phyloP scores from a whole-genome alignment of 2,329 filamentous ascomycete genomes.

The Ascochyta koolunga region DNA sequence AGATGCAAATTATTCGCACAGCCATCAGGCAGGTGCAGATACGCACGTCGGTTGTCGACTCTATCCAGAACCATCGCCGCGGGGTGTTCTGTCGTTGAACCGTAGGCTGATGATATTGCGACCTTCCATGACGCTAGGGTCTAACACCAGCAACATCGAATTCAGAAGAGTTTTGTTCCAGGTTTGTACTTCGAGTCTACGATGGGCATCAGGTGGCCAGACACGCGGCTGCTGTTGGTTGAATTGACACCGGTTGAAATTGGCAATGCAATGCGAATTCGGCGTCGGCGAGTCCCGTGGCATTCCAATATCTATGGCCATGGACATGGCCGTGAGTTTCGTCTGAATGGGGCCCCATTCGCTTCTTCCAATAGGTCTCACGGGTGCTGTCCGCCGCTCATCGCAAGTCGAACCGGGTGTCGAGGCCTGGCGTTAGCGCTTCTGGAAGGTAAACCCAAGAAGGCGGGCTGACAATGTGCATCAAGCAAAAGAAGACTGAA shows the following conservation, averaged over 20 bases:
- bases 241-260: conserved; percentile 4
- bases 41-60: neutral
- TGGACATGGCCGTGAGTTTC: neutral
- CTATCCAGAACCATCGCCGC: neutral
- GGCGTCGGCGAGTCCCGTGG: conserved; percentile 9
- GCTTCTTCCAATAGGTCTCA: conserved; percentile 8
- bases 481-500: conserved; percentile 10
- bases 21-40: neutral
- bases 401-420: conserved; percentile 1
- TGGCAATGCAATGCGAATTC: conserved; percentile 2
- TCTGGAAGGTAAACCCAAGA: conserved; percentile 8
- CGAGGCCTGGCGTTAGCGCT: conserved; percentile 6
- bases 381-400: conserved; percentile 1
- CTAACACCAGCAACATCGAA: conserved; percentile 1
- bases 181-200: neutral
- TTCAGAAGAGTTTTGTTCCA: neutral
- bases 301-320: neutral
- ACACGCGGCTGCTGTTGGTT: conserved; percentile 13
- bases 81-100: conserved; percentile 5
- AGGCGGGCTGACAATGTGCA: conserved; percentile 12
- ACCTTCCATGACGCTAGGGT: conserved; percentile 2
- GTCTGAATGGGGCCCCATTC: conserved; percentile 3
- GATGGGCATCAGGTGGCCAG: conserved; percentile 7
- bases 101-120: neutral
- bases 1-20: neutral